A percentile compares a stretch with the other conserved stretches of the same genome.
Evolutionary conservation across 176 grass and related monocot genomes (phyloP).

Genomic region (Elaeis guineensis): DNA sequence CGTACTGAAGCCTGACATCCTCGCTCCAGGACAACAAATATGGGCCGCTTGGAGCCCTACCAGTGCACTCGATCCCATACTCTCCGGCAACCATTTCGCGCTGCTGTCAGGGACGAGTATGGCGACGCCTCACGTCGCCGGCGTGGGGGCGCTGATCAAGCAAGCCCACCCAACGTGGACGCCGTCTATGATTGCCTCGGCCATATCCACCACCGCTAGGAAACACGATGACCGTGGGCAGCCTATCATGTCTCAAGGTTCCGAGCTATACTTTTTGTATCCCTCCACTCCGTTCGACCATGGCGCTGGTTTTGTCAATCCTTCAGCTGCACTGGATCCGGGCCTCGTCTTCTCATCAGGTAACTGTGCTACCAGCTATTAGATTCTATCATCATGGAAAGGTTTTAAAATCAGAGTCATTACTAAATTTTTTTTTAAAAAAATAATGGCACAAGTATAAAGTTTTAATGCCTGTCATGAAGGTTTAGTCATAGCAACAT

Average conservation of each 20-base stretch:
- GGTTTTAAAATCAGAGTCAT: too few relatives aligned
- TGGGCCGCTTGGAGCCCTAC: conserved; percentile 50
- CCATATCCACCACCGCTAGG: conserved; percentile 34
- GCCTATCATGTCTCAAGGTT: conserved; percentile 37
- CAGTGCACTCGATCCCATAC: conserved; percentile 24
- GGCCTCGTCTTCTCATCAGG: conserved; percentile 40
- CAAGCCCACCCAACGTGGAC: conserved; percentile 35
- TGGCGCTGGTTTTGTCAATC: conserved; percentile 41
- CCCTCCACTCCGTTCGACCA: conserved; percentile 46
- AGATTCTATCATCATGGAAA: too few relatives aligned
- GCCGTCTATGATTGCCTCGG: conserved; percentile 35
- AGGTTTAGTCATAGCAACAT: too few relatives aligned
- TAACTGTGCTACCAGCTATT: conserved; percentile 2
- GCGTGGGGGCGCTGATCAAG: conserved; percentile 41
- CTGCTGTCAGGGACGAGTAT: conserved; percentile 63
- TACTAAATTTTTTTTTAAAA: too few relatives aligned
- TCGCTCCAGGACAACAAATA: conserved; percentile 46
- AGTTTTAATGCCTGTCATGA: too few relatives aligned
- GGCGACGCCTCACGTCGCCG: conserved; percentile 51
- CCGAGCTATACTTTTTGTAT: conserved; percentile 11
- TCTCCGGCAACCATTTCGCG: conserved; percentile 36
- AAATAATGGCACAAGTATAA: too few relatives aligned
- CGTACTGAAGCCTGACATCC: conserved; percentile 53
- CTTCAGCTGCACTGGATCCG: conserved; percentile 29
- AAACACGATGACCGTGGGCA: conserved; percentile 18